Evolutionary conservation across 192 early-diverging fungal species (phyloP).

Genomic region (Glomus cerebriforme): DNA sequence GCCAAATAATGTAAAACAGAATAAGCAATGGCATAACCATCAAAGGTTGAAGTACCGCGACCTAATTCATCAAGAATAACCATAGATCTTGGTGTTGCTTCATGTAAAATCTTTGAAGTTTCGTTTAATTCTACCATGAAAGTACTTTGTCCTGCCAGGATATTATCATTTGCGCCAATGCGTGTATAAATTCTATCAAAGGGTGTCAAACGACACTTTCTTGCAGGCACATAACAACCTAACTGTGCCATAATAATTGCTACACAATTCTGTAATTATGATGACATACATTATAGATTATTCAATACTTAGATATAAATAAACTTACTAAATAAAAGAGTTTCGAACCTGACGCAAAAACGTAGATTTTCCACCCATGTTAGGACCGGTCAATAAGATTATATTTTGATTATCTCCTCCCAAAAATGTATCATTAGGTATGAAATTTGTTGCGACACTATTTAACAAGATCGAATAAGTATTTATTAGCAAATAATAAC

Average conservation of each 20-base stretch:
- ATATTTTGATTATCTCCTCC: slow-evolving; percentile 69
- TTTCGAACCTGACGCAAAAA: slow-evolving; percentile 79
- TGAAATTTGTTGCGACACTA: slow-evolving; percentile 68
- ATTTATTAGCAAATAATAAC: slow-evolving; percentile 28
- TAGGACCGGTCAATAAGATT: slow-evolving; percentile 96
- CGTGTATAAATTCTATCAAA: slow-evolving; percentile 97
- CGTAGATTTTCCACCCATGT: slow-evolving; percentile 99
- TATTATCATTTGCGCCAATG: slow-evolving; percentile 97
- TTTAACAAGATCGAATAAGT: background rate
- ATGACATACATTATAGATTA: background rate
- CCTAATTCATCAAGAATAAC: slow-evolving; percentile 98
- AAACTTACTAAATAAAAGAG: background rate
- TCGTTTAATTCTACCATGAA: slow-evolving; percentile 97
- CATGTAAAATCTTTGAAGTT: slow-evolving; percentile 87
- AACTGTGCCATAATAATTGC: slow-evolving; percentile 96
- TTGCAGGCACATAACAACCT: slow-evolving; percentile 93
- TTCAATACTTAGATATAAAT: background rate
- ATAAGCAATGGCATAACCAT: slow-evolving; percentile 96
- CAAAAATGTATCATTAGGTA: slow-evolving; percentile 92
- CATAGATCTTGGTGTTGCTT: slow-evolving; percentile 87
- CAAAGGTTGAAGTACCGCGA: slow-evolving; percentile 94
- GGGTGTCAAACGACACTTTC: slow-evolving; percentile 66
- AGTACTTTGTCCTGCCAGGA: slow-evolving; percentile 91
- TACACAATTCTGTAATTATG: slow-evolving; percentile 67
- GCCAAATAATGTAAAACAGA: slow-evolving; percentile 85